phyloP scores from a whole-genome alignment of 257 asterid species.

The Penstemon davidsonii region DNA sequence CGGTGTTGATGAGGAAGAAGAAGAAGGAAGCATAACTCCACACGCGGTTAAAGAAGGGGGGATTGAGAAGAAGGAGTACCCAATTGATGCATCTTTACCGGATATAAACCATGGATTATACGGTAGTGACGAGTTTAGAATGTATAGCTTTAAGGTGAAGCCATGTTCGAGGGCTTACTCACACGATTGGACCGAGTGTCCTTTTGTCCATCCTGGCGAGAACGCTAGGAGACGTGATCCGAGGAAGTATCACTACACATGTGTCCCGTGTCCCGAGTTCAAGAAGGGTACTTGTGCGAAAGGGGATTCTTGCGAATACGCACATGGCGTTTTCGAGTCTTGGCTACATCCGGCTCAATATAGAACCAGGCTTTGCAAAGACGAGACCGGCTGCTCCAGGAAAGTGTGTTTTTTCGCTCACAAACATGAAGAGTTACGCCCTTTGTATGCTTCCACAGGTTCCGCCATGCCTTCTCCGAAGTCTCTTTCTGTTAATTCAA shows the following conservation, averaged over 20 bases:
- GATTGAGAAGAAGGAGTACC: constrained; percentile 70
- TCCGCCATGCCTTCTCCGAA: constrained; percentile 85
- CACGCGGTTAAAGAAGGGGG: constrained; percentile 25
- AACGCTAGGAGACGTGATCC: constrained; percentile 68
- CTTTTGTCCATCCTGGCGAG: constrained; percentile 61
- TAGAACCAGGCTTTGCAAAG: constrained; percentile 86
- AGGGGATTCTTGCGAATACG: constrained; percentile 72
- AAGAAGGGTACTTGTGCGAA: constrained; percentile 80
- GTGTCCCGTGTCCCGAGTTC: constrained; percentile 93
- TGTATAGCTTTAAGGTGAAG: constrained; percentile 54
- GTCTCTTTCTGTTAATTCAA: constrained; percentile 38
- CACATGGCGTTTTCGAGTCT: constrained; percentile 93
- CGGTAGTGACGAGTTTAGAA: constrained; percentile 50
- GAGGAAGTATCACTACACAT: constrained; percentile 56
- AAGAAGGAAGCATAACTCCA: constrained; percentile 26
- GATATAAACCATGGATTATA: constrained; percentile 50
- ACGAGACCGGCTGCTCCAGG: constrained; percentile 74
- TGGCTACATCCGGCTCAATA: constrained; percentile 98
- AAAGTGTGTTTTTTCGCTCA: constrained; percentile 93
- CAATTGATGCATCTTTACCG: constrained; percentile 53
- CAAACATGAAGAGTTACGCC: constrained; percentile 73
- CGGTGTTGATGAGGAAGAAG: constrained; percentile 38
- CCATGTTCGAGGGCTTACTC: constrained; percentile 62
- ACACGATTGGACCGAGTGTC: constrained; percentile 65
- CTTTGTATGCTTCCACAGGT: constrained; percentile 75